A percentile compares a stretch with the other conserved stretches of the same genome.
Evolutionary conservation across 1,139 yeast genomes (phyloP).

Genomic region (Taiozyma onychis): DNA sequence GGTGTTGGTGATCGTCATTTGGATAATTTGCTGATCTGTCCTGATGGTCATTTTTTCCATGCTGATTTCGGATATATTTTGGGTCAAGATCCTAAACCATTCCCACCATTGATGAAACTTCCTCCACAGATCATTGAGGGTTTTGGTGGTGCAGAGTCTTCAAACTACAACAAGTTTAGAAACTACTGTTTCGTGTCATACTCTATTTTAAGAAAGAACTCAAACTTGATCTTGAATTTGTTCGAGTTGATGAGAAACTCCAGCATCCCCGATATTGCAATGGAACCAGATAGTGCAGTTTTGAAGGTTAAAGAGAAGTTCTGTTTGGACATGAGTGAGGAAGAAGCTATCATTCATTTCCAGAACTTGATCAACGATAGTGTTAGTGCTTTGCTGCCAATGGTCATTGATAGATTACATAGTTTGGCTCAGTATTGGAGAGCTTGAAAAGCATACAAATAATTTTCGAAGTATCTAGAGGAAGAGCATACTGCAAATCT

Average conservation of each 20-base stretch:
- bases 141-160: constrained; percentile 89
- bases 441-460: constrained; percentile 37
- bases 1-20: constrained; percentile 98
- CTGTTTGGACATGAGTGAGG: constrained; percentile 88
- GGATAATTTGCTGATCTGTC: constrained; percentile 71
- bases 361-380: constrained; percentile 90
- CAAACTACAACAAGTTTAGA: constrained; percentile 79
- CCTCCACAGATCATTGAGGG: constrained; percentile 97
- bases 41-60: constrained; percentile 87
- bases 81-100: constrained; percentile 97
- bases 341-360: constrained; percentile 91
- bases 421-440: constrained; percentile 98
- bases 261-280: constrained; percentile 78
- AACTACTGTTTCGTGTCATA: constrained; percentile 94
- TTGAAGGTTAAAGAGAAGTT: constrained; percentile 92
- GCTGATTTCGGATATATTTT: constrained; percentile 96
- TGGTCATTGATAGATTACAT: constrained; percentile 91
- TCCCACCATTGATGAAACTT: constrained; percentile 96
- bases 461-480: neutral
- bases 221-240: constrained; percentile 81
- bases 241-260: constrained; percentile 95
- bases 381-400: constrained; percentile 89
- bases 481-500: no score
- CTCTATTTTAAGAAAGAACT: constrained; percentile 81
- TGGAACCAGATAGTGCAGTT: constrained; percentile 73